Base-by-base conservation (phyloP, 495 filamentous ascomycete genomes). In the Penicillium cosmopolitanum region DNA sequence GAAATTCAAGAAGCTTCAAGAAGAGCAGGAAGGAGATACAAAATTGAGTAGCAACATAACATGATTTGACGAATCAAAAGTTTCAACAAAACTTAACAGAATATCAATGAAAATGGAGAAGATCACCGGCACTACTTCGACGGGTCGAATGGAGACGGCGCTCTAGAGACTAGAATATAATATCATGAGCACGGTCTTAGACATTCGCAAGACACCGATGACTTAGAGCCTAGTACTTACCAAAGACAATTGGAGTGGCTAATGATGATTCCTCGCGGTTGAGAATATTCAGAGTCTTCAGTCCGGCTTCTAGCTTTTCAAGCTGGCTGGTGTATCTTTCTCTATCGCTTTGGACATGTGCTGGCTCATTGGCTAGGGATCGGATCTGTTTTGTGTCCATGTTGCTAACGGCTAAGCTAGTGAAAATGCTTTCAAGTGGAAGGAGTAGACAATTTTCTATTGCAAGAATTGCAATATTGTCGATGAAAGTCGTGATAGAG, bases 381-480 rank as follows among this genome's bases (percentile, higher is more conserved):
- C 53, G 47, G 12, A 76, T 48, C 10, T 66, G 43, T 0, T 60
- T 31, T 28, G 72, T 68, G 6, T 66, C 55, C 71, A 78, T 68
- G 11, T 66, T 50, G 18, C 58, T 68, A 44, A 78, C 57, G 1
- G 55, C 65, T 2, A 68, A 66, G 33, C 67, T 66, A 25, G 69
- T 73, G 53, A 78, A 69, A 1, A 77, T 55, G 3, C 28, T 2
- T 12, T 61, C 50, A 0, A 77, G 62, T 25, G 68, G 71, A 3
- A 4, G 9, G 8, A 89, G 69, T 40, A 89, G 76, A 64, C 83
- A 84, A 28, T 77, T 74, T 52, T 89, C 86, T 34, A 87, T 81
- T 4, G 80, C 86, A 40, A 86, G 74, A 5, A 77, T 79, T 15
- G 81, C 76, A 25, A 89, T 60, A 44, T 89, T 84, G 38, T 90